These are phyloP conservation scores for Gomphus sp. DNA, from an alignment of 1,284 basidiomycete species.

Conservation along the genomic window DNA sequence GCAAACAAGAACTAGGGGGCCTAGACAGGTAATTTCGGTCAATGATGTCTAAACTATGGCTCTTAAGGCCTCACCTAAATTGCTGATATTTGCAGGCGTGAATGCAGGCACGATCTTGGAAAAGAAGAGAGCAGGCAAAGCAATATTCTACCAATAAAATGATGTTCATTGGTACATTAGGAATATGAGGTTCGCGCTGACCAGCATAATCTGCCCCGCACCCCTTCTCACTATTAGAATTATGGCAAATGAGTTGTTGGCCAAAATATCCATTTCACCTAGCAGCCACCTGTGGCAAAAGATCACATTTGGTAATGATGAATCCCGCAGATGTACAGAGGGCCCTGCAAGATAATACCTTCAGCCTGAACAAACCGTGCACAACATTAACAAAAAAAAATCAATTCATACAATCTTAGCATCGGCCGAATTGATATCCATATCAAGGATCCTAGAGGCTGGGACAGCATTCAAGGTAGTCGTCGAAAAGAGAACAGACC, in stretches of 20 bases:
- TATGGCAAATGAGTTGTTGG: not conserved
- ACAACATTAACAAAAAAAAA: not conserved
- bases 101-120: conserved; percentile 73
- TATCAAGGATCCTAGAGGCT: conserved; percentile 31
- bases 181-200: conserved; percentile 17
- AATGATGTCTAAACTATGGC: conserved; percentile 14
- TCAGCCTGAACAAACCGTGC: conserved; percentile 1
- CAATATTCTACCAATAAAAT: conserved; percentile 44
- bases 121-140: conserved; percentile 65
- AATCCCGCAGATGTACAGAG: conserved; percentile 48
- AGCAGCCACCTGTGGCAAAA: conserved; percentile 50
- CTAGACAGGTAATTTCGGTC: conserved; percentile 25
- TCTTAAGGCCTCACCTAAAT: conserved; percentile 39
- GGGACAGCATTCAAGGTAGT: conserved; percentile 4
- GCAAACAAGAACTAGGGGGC: conserved; percentile 46
- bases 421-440: conserved; percentile 54
- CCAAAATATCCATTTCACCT: conserved; percentile 1
- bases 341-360: conserved; percentile 26
- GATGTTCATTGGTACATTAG: not conserved
- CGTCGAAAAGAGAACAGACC: not conserved
- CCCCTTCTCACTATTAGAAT: conserved; percentile 24
- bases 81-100: conserved; percentile 49
- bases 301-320: conserved; percentile 47
- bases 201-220: conserved; percentile 49
- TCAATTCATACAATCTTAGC: conserved; percentile 41